Percentiles rank a stretch among this genome's conserved stretches.
Evolutionary conservation across 805 yeast species (phyloP).

Genomic region (Grigorovia yakushimaensis): DNA sequence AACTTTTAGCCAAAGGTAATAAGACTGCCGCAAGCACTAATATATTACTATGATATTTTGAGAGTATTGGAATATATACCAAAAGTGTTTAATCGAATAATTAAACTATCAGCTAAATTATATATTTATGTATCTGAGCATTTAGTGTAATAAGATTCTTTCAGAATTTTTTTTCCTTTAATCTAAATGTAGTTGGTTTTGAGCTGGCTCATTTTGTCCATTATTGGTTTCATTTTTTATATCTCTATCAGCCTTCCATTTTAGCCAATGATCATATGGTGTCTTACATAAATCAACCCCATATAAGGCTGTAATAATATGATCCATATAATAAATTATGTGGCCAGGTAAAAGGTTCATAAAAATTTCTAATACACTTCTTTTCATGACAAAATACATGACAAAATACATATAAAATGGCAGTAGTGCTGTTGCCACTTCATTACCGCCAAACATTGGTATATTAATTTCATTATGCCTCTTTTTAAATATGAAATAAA

Average conservation of each 20-base stretch:
- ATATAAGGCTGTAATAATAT: constrained; percentile 18
- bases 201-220: background rate
- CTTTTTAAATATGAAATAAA: constrained; percentile 19
- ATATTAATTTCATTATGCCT: constrained; percentile 12
- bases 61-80: background rate
- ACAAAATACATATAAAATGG: constrained; percentile 17
- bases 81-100: background rate
- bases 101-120: background rate
- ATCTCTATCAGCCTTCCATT: constrained; percentile 4
- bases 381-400: constrained; percentile 14
- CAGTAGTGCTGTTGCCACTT: constrained; percentile 13
- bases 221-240: background rate
- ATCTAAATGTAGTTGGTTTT: background rate
- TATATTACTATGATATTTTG: background rate
- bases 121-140: background rate
- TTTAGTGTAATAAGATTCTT: background rate
- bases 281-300: constrained; percentile 21
- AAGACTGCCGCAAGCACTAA: background rate
- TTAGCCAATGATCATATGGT: constrained; percentile 20
- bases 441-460: constrained; percentile 16
- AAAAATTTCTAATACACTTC: constrained; percentile 13
- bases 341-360: constrained; percentile 26
- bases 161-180: too few relatives aligned
- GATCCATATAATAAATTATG: constrained; percentile 20
- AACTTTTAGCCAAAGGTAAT: background rate